Base-by-base conservation (phyloP, 192 early-diverging fungal genomes). In the Chytriomyces sp. region DNA sequence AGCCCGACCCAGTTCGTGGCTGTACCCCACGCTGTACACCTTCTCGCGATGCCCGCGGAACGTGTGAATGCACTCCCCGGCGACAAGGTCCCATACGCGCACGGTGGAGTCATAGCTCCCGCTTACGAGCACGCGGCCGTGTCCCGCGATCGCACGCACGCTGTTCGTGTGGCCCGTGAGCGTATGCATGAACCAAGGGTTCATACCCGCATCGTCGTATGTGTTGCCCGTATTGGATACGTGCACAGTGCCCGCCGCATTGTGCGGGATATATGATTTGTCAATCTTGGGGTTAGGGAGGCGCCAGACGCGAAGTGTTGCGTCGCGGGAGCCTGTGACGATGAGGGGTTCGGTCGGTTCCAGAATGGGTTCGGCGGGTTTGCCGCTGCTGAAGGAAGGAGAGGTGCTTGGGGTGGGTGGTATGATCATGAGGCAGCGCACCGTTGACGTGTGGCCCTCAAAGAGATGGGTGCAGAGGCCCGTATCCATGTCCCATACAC, bases 401-500 rank as follows among this genome's bases (percentile, higher is more conserved):
- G 79, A 0, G 92, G 91, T 34, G 73, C 40, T 37, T n/a, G n/a
- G n/a, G n/a, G n/a, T n/a, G n/a, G 87, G 87, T 71, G 92, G 85
- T 55, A 96, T 84, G 30, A 99, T 93, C 66, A 92, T 89, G 41
- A 99, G 78, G 70, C 96, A 98, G 2, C 98, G 86, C 4, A 99
- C 96, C 30, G 98, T 98, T 38, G 90, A 92, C 0, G 92, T 93
- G 70, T 99, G 98, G 3, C 96, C 98, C 25, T 90, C 80, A 75
- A 99, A 99, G 26, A 94, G 82, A 62, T 99, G 95, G 12, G 94
- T 97, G 77, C 95, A 98, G 31, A 76, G 64, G 1, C 95, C 95
- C 5, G 86, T 85, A 31, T 92, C 91, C 80, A 98, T 91, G 72
- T 99, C 94, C 98, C 98, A 99, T 0, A 98, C 93, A 4, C 96